phyloP scores from a whole-genome alignment of 2,329 filamentous ascomycete species.

The Colletotrichum sp. region DNA sequence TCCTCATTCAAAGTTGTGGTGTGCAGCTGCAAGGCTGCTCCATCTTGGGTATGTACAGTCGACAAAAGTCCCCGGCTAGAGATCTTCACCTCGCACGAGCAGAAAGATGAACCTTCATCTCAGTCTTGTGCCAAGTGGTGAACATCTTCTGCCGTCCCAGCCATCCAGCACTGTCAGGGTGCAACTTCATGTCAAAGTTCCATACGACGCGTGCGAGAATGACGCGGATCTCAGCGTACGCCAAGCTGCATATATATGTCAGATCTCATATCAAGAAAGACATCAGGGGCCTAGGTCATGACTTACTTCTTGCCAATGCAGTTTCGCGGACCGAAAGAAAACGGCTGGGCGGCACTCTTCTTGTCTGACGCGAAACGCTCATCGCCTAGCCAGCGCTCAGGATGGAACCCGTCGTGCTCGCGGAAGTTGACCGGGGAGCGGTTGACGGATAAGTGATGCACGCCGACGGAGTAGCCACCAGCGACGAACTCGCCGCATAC shows the following conservation, averaged over 20 bases:
- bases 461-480: conserved; percentile 34
- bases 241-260: not conserved
- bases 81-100: not conserved
- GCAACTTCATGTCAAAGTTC: conserved; percentile 18
- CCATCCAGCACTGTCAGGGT: conserved; percentile 36
- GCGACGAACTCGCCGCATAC: conserved; percentile 36
- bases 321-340: conserved; percentile 52
- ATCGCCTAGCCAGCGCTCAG: conserved; percentile 14
- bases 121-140: conserved; percentile 17
- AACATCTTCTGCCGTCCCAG: conserved; percentile 27
- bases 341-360: conserved; percentile 49
- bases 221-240: conserved; percentile 10
- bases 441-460: conserved; percentile 32
- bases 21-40: too few species aligned
- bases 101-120: conserved; percentile 11
- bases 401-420: not conserved
- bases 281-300: too few species aligned
- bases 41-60: too few species aligned
- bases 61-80: too few species aligned
- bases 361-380: conserved; percentile 32
- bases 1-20: not conserved
- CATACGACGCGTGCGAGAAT: conserved; percentile 11
- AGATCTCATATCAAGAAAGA: not conserved
- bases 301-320: conserved; percentile 56
- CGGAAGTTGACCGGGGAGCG: conserved; percentile 27